These are phyloP conservation scores for Tolypocladium endophyticum DNA, from an alignment of 2,329 filamentous ascomycete species.

Conservation along the genomic window DNA sequence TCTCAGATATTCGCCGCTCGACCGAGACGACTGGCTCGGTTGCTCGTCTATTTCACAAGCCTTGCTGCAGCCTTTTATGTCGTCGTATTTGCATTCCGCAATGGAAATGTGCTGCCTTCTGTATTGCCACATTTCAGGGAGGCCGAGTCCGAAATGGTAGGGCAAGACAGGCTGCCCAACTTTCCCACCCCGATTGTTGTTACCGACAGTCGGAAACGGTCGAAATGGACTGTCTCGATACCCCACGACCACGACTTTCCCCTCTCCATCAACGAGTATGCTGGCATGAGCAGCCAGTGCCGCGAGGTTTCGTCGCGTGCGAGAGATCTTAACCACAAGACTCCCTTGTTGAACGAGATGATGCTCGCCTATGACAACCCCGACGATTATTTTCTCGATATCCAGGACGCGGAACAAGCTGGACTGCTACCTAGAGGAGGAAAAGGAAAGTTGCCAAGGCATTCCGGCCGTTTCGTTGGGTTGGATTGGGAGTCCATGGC, in stretches of 20 bases:
- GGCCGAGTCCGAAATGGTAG: conserved; percentile 56
- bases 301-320: conserved; percentile 52
- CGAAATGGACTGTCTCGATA: conserved; percentile 75
- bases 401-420: conserved; percentile 56
- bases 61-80: conserved; percentile 42
- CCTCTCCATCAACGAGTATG: conserved; percentile 53
- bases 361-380: conserved; percentile 45
- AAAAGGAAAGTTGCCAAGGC: conserved; percentile 26
- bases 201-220: conserved; percentile 50
- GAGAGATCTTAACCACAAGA: conserved; percentile 30
- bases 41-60: conserved; percentile 42
- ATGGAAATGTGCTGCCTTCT: conserved; percentile 16
- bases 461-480: conserved; percentile 36
- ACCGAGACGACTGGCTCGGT: conserved; percentile 46
- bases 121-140: conserved; percentile 31
- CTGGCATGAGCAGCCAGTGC: conserved; percentile 58
- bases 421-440: conserved; percentile 44
- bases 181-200: conserved; percentile 65
- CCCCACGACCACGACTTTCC: conserved; percentile 58
- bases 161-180: conserved; percentile 54
- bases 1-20: conserved; percentile 34
- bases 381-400: conserved; percentile 64
- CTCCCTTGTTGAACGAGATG: conserved; percentile 30
- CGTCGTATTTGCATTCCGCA: conserved; percentile 15
- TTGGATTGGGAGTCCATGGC: conserved; percentile 30